These are phyloP conservation scores for Rhodotorula graminis DNA, from an alignment of 768 basidiomycete genomes.

Conservation along the genomic window DNA sequence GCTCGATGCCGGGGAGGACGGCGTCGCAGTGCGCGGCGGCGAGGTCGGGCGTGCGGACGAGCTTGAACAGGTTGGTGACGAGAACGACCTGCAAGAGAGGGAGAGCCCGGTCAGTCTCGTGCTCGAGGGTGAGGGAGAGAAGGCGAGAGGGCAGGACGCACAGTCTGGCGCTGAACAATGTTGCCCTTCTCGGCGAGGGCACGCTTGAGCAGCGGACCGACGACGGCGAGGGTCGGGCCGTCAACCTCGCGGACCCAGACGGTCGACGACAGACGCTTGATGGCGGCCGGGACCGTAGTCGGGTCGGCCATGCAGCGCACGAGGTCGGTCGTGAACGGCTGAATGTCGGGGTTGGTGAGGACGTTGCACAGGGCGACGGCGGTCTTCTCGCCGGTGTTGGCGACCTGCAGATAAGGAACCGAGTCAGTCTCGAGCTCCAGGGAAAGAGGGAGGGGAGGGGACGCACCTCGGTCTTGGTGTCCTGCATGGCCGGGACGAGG, in stretches of 20 bases:
- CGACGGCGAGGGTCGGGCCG: slow-evolving; percentile 89
- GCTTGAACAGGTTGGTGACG: slow-evolving; percentile 92
- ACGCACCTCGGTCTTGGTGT: slow-evolving; percentile 86
- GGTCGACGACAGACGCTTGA: slow-evolving; percentile 89
- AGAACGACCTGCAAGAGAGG: slow-evolving; percentile 58
- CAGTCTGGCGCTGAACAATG: slow-evolving; percentile 85
- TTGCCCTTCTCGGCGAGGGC: slow-evolving; percentile 92
- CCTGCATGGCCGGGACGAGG: slow-evolving; percentile 87
- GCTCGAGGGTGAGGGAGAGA: background rate
- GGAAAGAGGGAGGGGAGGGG: background rate
- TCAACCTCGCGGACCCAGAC: slow-evolving; percentile 98
- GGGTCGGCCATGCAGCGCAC: slow-evolving; percentile 94
- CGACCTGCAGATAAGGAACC: slow-evolving; percentile 56
- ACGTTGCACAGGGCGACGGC: slow-evolving; percentile 83
- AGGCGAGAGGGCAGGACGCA: background rate
- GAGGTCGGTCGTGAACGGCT: slow-evolving; percentile 77
- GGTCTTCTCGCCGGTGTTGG: slow-evolving; percentile 77
- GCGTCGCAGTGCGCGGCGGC: slow-evolving; percentile 82
- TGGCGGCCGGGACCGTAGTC: slow-evolving; percentile 73
- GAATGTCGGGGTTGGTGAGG: slow-evolving; percentile 86
- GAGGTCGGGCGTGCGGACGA: slow-evolving; percentile 82
- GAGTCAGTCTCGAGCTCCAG: background rate
- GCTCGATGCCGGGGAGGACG: slow-evolving; percentile 83
- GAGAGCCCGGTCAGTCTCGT: background rate
- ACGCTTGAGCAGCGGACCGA: slow-evolving; percentile 83